Base-by-base conservation (phyloP, 164 flowering plant genomes). In the Litsea cubeba region DNA sequence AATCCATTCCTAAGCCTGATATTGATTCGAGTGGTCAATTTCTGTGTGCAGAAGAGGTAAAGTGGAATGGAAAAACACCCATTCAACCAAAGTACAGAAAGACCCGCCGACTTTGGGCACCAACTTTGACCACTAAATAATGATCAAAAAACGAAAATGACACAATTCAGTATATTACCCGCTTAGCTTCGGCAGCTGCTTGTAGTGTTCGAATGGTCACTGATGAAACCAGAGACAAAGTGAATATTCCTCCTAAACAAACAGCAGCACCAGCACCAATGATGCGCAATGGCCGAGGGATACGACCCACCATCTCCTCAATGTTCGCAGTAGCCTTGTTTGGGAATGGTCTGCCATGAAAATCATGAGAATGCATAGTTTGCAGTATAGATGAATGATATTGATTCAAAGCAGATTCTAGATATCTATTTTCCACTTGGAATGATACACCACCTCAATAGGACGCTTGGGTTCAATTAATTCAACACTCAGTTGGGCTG, bases 141-240 rank as follows among this genome's bases (percentile, higher is more conserved):
- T 46, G 72, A 49, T 3, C 6, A 17, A 30, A n/a, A n/a, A 69
- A n/a, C 25, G 8, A 40, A 14, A 51, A 30, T 62, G 62, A 68
- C 1, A 0, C 46, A 40, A 7, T 40, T 40, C 46, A 40, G 70
- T 6, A 60, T 3, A 28, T 75, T 68, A 83, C 86, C 78, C 78
- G 73, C 64, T 79, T 81, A 30, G 84, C 78, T 62, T 79, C 84
- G 28, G 82, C 12, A 72, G 62, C 78, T 65, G 75, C 22, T 79
- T 75, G 75, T n/a, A 79, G 35, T 0, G 68, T 24, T 69, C 78
- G 75, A 32, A 83, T 70, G 46, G 84, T 70, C 60, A 75, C 58
- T 22, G 82, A 78, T 35, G 85, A 85, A 76, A 80, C 81, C 3
- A 81, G 35, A 32, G 85, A 83, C 15, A 83, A 65, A n/a, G 81